Evolutionary conservation across 148 eudicot species (phyloP), one percentile per base, ranked within the genome.

Genomic region (Nepenthes mirabilis): DNA sequence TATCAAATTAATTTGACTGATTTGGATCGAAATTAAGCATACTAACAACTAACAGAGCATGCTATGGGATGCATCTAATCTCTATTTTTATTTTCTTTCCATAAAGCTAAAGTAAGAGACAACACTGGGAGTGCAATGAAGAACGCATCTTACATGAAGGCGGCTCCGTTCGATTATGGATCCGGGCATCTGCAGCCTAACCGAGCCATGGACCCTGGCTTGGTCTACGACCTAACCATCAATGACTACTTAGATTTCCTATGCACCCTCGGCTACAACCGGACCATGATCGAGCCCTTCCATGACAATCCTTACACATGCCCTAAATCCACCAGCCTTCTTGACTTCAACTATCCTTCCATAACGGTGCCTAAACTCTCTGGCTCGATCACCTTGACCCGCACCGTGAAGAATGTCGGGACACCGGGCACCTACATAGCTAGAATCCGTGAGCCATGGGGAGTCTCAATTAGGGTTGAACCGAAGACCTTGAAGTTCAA

Each of bases 351-450:
- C 60, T 74, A 82, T 62, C 88, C 91, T 43, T 80, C 88, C 2
- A 76, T 88, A 11, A 60, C 83, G 1, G 83, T 83, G 14, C 84
- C 80, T 14, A 33, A 54, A 2, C 75, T 82, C 34, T n/a, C 62
- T 13, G 72, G 73, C 12, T 23, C 81, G 1, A 67, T 74, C 13
- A 79, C 83, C 9, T 53, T 83, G 10, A 79, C 73, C 2, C 59
- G 91, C 14, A 82, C 36, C 34, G 40, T 88, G 47, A 88, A 71
- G 69, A 85, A 85, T 66, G 91, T 88, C 11, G 96, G 89, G 12
- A 2, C 54, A 1, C 81, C 88, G 0, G 86, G 73, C 1, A 62
- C 45, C 7, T 85, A 85, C 35, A 35, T 40, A 1, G 75, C 76
- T 5, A 58, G 57, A 9, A 67, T 82, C 47, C 71, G 49, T 0